These are phyloP conservation scores for Cinchona pubescens DNA, from an alignment of 257 asterid genomes.

Conservation along the genomic window DNA sequence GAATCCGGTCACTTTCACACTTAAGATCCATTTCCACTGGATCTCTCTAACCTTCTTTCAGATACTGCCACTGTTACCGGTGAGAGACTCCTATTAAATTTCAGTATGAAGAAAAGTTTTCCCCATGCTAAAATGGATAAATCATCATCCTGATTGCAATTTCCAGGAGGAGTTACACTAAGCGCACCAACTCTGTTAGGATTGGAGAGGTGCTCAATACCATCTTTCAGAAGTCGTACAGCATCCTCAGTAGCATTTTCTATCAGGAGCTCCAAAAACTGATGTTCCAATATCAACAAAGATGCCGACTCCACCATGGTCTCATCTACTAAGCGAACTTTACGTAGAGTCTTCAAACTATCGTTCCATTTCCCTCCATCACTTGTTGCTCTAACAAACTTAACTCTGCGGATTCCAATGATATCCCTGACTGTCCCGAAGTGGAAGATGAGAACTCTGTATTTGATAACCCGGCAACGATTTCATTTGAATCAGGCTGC, in stretches of 20 bases:
- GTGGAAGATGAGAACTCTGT: conserved; percentile 15
- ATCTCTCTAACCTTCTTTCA: conserved; percentile 18
- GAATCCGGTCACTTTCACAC: conserved; percentile 22
- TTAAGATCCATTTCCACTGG: conserved; percentile 25
- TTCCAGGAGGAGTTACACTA: background rate
- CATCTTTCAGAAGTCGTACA: too few relatives aligned
- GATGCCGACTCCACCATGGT: conserved; percentile 3
- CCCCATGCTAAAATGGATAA: background rate
- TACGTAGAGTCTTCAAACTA: conserved; percentile 8
- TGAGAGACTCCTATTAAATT: conserved; percentile 10
- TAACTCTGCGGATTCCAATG: background rate
- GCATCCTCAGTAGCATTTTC: conserved; percentile 13
- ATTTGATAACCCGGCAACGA: background rate
- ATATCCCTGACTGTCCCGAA: conserved; percentile 17
- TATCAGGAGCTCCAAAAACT: conserved; percentile 13
- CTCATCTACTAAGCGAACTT: conserved; percentile 13
- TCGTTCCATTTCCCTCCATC: conserved; percentile 20
- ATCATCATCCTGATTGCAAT: background rate
- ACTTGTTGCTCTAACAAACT: conserved; percentile 17
- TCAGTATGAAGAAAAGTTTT: conserved; percentile 12
- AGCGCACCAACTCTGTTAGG: conserved; percentile 15
- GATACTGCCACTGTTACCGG: conserved; percentile 21
- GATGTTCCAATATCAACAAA: conserved; percentile 23
- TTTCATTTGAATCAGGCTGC: background rate
- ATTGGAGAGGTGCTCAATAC: conserved; percentile 14